Percentiles rank a stretch among this genome's conserved stretches.
Conservation (phyloP, 176 grass and related monocot species). For the Chloris gayana region DNA sequence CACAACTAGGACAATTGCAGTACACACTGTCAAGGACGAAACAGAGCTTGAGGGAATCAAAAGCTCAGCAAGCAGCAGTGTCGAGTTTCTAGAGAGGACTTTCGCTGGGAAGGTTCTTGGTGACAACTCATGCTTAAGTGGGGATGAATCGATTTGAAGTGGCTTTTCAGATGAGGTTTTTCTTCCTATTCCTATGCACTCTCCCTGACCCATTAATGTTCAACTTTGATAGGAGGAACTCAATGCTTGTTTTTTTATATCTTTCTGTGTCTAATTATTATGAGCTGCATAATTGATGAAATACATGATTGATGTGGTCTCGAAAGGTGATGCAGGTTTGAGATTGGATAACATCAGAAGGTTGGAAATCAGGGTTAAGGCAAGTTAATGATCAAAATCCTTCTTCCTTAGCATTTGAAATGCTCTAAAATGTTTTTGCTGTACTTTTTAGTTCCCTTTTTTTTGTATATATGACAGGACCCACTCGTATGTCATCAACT, state of each 20-base stretch:
- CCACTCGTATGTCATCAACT: slow-evolving; percentile 38
- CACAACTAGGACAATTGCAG: background rate
- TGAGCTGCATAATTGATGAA: slow-evolving; percentile 38
- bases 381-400: slow-evolving; percentile 41
- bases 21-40: slow-evolving; percentile 20
- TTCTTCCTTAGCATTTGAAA: slow-evolving; percentile 16
- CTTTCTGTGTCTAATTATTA: slow-evolving; percentile 7
- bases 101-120: slow-evolving; percentile 2
- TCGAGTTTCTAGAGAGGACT: slow-evolving; percentile 34
- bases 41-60: slow-evolving; percentile 33
- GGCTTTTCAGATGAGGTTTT: slow-evolving; percentile 55
- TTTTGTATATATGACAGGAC: slow-evolving; percentile 44
- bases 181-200: slow-evolving; percentile 41
- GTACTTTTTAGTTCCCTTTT: slow-evolving; percentile 36
- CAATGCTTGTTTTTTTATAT: background rate
- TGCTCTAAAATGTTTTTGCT: slow-evolving; percentile 53
- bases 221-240: slow-evolving; percentile 26
- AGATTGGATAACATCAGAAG: slow-evolving; percentile 32
- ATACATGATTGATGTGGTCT: slow-evolving; percentile 46
- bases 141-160: slow-evolving; percentile 39
- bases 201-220: slow-evolving; percentile 6
- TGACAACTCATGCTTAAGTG: slow-evolving; percentile 19
- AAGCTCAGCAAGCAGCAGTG: slow-evolving; percentile 34
- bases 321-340: slow-evolving; percentile 61
- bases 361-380: slow-evolving; percentile 48